Evolutionary conservation across 345 rosid genomes (phyloP).

Genomic region (Draba incana): DNA sequence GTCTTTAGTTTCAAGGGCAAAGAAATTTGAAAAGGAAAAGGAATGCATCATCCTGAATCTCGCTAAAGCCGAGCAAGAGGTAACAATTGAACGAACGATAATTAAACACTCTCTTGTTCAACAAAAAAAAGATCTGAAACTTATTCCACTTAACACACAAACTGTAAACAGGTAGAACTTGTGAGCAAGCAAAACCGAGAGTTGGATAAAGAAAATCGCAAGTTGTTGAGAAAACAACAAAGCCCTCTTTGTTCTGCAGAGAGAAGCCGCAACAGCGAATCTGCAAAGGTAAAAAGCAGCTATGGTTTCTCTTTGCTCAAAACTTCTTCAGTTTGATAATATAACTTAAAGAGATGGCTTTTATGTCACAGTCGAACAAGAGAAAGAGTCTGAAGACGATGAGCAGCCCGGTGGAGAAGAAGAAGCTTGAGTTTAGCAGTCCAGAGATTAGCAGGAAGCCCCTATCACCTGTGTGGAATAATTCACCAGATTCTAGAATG

Average conservation of each 20-base stretch:
- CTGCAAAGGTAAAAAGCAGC: constrained; percentile 31
- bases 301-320: neutral
- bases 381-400: constrained; percentile 38
- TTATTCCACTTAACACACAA: neutral
- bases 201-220: constrained; percentile 43
- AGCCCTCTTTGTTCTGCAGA: constrained; percentile 33
- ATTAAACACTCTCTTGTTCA: constrained; percentile 4
- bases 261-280: constrained; percentile 18
- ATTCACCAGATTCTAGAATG: constrained; percentile 32
- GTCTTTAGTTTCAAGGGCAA: constrained; percentile 29
- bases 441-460: constrained; percentile 35
- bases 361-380: constrained; percentile 40
- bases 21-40: constrained; percentile 35
- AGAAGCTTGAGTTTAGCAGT: constrained; percentile 40
- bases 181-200: constrained; percentile 40
- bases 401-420: constrained; percentile 39
- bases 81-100: neutral
- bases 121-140: neutral
- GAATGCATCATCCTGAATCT: constrained; percentile 42
- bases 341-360: neutral
- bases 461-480: constrained; percentile 34
- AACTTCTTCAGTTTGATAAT: neutral
- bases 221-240: constrained; percentile 35
- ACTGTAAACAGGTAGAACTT: constrained; percentile 36
- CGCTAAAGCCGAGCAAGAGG: constrained; percentile 44